phyloP scores from a whole-genome alignment of 2,329 filamentous ascomycete species.

The Tolypocladium tropicale region DNA sequence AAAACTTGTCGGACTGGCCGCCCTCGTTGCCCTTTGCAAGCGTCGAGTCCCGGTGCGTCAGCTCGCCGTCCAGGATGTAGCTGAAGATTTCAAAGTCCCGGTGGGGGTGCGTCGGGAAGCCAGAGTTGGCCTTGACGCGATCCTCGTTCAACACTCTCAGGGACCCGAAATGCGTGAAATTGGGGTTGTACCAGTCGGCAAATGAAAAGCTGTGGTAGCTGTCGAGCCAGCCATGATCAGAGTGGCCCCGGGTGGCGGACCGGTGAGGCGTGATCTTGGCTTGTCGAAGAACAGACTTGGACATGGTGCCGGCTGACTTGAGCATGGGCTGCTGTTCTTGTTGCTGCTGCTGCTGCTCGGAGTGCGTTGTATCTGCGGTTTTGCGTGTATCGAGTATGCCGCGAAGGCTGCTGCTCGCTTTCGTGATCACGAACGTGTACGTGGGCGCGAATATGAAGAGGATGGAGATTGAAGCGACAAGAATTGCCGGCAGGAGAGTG shows the following conservation, averaged over 20 bases:
- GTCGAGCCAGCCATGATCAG: constrained; percentile 80
- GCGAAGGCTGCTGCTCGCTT: constrained; percentile 5
- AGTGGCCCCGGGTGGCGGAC: constrained; percentile 62
- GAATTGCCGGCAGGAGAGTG: constrained; percentile 20
- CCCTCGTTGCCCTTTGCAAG: constrained; percentile 57
- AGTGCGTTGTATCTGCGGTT: not conserved
- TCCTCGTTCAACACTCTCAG: constrained; percentile 86
- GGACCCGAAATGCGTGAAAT: constrained; percentile 59
- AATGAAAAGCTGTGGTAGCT: constrained; percentile 83
- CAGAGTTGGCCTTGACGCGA: constrained; percentile 60
- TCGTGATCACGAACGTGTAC: constrained; percentile 5
- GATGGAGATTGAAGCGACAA: constrained; percentile 27
- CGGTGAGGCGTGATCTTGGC: constrained; percentile 67
- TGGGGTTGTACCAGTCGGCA: constrained; percentile 58
- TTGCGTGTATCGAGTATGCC: constrained; percentile 2
- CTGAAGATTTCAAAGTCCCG: constrained; percentile 84
- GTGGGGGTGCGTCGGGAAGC: constrained; percentile 80
- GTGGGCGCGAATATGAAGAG: constrained; percentile 17
- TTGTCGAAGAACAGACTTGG: constrained; percentile 47
- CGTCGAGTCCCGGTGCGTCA: constrained; percentile 84
- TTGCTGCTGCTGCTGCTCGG: constrained; percentile 3
- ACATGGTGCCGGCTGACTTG: constrained; percentile 40
- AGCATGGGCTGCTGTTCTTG: constrained; percentile 15
- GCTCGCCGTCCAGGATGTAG: constrained; percentile 75
- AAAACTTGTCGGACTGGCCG: constrained; percentile 52